Conservation (phyloP, 805 yeast species). For the Ogataea thermomethanolica region DNA sequence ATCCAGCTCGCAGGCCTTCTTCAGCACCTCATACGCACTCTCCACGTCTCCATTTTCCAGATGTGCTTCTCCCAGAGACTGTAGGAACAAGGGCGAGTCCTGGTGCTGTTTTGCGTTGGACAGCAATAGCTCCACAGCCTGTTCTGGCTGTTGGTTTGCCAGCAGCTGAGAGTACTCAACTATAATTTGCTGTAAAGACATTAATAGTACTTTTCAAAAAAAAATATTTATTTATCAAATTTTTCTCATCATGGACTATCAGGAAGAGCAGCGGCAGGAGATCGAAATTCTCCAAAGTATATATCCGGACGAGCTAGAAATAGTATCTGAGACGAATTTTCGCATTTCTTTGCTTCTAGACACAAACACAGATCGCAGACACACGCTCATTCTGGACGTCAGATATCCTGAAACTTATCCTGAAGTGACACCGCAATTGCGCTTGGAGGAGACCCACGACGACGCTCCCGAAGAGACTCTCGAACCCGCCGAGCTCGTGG, state of each 20-base stretch:
- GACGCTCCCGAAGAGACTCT: conserved; percentile 46
- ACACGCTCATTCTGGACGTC: conserved; percentile 55
- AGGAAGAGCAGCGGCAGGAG: conserved; percentile 86
- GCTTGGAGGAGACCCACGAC: conserved; percentile 42
- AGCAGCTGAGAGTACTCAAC: conserved; percentile 36
- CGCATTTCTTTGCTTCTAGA: conserved; percentile 63
- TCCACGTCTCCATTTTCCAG: conserved; percentile 80
- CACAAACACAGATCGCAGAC: conserved; percentile 57
- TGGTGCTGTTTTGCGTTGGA: conserved; percentile 35
- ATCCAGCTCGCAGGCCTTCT: conserved; percentile 63
- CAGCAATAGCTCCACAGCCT: conserved; percentile 49
- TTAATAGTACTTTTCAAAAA: not conserved
- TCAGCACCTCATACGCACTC: conserved; percentile 63
- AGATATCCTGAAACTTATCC: conserved; percentile 79
- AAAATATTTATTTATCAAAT: conserved; percentile 1
- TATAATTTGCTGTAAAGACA: conserved; percentile 10
- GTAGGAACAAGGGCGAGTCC: conserved; percentile 45
- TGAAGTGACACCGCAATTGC: conserved; percentile 65
- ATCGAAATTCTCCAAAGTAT: conserved; percentile 85
- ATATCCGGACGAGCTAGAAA: conserved; percentile 84
- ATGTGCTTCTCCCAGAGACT: conserved; percentile 68
- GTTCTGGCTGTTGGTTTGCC: conserved; percentile 48
- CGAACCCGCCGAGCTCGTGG: conserved; percentile 55
- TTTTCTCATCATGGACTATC: conserved; percentile 58
- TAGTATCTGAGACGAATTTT: conserved; percentile 46